phyloP scores from a whole-genome alignment of 768 basidiomycete genomes.

The Kwoniella mangroviensis region DNA sequence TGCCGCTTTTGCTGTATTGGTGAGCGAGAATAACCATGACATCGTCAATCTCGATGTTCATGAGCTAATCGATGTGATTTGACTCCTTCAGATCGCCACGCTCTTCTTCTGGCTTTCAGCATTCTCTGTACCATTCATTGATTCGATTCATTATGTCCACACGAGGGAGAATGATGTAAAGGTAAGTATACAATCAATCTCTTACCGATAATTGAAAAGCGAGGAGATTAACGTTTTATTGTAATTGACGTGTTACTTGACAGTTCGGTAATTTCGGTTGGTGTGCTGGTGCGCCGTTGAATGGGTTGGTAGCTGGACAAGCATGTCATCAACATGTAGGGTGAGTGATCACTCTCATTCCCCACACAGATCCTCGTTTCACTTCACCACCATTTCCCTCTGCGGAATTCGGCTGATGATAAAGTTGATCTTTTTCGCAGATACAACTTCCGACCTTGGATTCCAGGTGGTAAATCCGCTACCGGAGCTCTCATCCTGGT shows the following conservation, averaged over 20 bases:
- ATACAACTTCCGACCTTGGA: conserved; percentile 40
- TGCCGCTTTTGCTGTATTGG: conserved; percentile 46
- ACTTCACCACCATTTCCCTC: no score
- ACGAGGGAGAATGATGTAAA: conserved; percentile 31
- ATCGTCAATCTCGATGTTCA: background rate
- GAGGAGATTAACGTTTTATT: background rate
- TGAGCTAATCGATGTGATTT: background rate
- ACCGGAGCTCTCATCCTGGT: conserved; percentile 50
- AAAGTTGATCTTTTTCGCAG: conserved; percentile 7
- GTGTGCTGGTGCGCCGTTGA: conserved; percentile 27
- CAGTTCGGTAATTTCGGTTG: conserved; percentile 52
- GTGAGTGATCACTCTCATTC: conserved; percentile 27
- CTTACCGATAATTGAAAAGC: background rate
- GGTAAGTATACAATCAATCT: conserved; percentile 20
- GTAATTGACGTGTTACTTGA: background rate
- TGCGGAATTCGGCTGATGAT: background rate
- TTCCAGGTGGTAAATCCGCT: conserved; percentile 29
- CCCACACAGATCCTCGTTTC: background rate
- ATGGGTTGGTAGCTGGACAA: conserved; percentile 1
- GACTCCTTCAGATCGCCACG: conserved; percentile 34
- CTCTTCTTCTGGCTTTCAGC: conserved; percentile 55
- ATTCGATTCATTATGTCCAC: conserved; percentile 46
- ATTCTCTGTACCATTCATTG: conserved; percentile 50
- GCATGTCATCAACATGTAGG: conserved; percentile 36
- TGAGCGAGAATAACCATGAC: conserved; percentile 26